A percentile compares a stretch with the other conserved stretches of the same genome.
phyloP scores from a whole-genome alignment of 345 rosid species.

The Gossypium australe region DNA sequence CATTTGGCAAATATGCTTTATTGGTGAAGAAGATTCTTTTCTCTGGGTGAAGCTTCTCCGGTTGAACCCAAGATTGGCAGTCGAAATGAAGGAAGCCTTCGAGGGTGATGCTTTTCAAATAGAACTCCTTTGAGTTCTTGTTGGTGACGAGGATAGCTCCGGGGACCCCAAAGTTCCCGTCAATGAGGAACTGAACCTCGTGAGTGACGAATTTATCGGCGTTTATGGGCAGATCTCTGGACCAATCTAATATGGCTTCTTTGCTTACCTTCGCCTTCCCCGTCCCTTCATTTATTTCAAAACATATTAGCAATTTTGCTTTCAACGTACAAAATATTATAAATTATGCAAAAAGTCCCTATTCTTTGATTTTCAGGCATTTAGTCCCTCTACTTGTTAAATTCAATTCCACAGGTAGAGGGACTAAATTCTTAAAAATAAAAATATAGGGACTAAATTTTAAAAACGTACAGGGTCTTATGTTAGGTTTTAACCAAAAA shows the following conservation, averaged over 20 bases:
- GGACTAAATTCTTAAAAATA: too few species aligned
- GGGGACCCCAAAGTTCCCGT: slow-evolving; percentile 63
- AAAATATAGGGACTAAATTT: too few species aligned
- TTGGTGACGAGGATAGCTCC: slow-evolving; percentile 81
- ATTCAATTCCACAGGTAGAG: too few species aligned
- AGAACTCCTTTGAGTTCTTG: slow-evolving; percentile 81
- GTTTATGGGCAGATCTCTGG: slow-evolving; percentile 54
- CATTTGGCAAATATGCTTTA: slow-evolving; percentile 28
- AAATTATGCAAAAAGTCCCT: too few species aligned
- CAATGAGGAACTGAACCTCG: slow-evolving; percentile 69
- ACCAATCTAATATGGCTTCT: slow-evolving; percentile 76
- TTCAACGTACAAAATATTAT: too few species aligned
- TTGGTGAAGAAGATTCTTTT: slow-evolving; percentile 78
- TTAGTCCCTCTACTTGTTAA: too few species aligned
- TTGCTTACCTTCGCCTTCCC: slow-evolving; percentile 71
- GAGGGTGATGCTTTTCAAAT: slow-evolving; percentile 67
- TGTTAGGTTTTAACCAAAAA: too few species aligned
- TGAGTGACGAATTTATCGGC: slow-evolving; percentile 43
- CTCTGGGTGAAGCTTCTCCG: slow-evolving; percentile 50
- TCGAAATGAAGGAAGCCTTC: slow-evolving; percentile 85
- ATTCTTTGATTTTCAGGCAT: too few species aligned
- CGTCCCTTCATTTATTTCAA: slow-evolving; percentile 33
- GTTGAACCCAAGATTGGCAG: slow-evolving; percentile 94
- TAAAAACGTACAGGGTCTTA: too few species aligned
- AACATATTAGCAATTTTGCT: not conserved